Conservation (phyloP, 2,329 filamentous ascomycete genomes). For the Hawksworthiomyces lignivorus region DNA sequence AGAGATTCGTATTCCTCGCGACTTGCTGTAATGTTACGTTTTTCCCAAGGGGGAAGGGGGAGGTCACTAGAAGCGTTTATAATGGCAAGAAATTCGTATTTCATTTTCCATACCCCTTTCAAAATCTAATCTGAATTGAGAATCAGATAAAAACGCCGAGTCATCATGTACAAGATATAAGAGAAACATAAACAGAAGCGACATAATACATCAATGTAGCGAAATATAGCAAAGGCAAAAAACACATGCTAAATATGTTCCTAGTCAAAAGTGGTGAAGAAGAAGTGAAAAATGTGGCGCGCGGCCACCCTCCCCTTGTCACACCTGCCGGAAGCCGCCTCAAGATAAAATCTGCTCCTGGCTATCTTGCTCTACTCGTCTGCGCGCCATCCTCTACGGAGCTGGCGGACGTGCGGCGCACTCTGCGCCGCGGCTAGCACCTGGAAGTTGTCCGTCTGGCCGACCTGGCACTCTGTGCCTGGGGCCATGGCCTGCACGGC, state of each 20-base stretch:
- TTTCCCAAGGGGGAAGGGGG: no score
- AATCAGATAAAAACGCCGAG: neutral
- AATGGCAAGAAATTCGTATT: no score
- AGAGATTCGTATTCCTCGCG: no score
- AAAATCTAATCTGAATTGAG: neutral
- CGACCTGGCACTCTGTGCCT: conserved; percentile 41
- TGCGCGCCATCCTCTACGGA: neutral
- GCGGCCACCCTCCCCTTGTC: no score
- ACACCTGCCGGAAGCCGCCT: no score
- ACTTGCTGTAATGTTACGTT: no score
- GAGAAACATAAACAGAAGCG: neutral
- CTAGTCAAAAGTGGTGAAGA: neutral
- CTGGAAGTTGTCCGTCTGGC: conserved; percentile 6
- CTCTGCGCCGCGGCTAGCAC: neutral
- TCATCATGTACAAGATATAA: neutral
- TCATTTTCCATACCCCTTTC: neutral
- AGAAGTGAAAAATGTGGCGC: neutral
- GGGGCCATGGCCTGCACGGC: conserved; percentile 38
- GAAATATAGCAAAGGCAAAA: neutral
- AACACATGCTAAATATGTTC: neutral
- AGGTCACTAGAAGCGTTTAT: no score
- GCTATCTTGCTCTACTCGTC: neutral
- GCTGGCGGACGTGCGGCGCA: no score
- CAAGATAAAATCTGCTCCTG: no score
- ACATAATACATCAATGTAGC: no score